Percentiles rank a stretch among this genome's conserved stretches.
These are phyloP conservation scores for Ascochyta clinopodiicola DNA, from an alignment of 2,329 filamentous ascomycete species.

Conservation along the genomic window DNA sequence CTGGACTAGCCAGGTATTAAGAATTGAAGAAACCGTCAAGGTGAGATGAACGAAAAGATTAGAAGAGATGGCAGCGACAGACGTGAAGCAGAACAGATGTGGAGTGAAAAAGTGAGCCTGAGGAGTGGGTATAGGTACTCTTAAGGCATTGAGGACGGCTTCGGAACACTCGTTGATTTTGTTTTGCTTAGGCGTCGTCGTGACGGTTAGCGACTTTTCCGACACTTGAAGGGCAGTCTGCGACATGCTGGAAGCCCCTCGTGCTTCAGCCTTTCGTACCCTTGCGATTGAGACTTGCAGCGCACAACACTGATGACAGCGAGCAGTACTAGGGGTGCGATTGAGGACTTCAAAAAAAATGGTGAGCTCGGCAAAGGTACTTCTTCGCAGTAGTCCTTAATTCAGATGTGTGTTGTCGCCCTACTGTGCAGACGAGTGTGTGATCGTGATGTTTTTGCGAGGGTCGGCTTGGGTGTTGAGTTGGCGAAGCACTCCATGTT, in stretches of 20 bases:
- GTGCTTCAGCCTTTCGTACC: conserved; percentile 46
- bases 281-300: conserved; percentile 27
- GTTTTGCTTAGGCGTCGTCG: conserved; percentile 30
- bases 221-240: conserved; percentile 42
- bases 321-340: not conserved
- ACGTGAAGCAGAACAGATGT: conserved; percentile 39
- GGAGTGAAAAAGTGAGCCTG: conserved; percentile 41
- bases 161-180: conserved; percentile 31
- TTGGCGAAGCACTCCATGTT: conserved; percentile 44
- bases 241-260: conserved; percentile 46
- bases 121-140: conserved; percentile 40
- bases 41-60: conserved; percentile 32
- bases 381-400: no score
- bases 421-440: not conserved
- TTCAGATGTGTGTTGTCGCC: no score
- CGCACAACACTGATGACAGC: conserved; percentile 1
- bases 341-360: no score
- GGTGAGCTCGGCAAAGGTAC: not conserved
- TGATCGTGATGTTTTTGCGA: conserved; percentile 20
- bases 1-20: conserved; percentile 51
- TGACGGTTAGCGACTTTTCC: conserved; percentile 40
- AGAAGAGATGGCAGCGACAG: conserved; percentile 32
- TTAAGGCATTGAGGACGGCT: conserved; percentile 48
- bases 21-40: conserved; percentile 34
- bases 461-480: conserved; percentile 27